phyloP scores from a whole-genome alignment of 1,284 basidiomycete species.

The Coniophora puteana region DNA sequence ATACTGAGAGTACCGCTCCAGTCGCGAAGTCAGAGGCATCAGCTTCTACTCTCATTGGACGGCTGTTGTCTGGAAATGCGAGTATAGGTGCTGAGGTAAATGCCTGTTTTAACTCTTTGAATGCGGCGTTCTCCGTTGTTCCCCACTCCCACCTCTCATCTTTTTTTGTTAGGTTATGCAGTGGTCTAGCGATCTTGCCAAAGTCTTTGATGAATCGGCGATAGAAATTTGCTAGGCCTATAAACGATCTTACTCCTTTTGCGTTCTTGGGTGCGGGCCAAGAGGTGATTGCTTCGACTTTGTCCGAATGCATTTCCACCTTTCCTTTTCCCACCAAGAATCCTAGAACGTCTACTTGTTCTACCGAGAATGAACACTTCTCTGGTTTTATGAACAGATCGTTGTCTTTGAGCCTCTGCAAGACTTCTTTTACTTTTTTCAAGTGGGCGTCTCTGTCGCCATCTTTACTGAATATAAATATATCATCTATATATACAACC shows the following conservation, averaged over 20 bases:
- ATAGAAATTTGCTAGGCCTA: slow-evolving; percentile 42
- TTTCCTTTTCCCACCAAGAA: slow-evolving; percentile 26
- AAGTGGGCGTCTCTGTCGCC: slow-evolving; percentile 3
- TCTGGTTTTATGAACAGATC: slow-evolving; percentile 30
- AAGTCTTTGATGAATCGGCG: slow-evolving; percentile 38
- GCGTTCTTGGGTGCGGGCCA: slow-evolving; percentile 34
- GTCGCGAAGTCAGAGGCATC: slow-evolving; percentile 27
- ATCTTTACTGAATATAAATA: slow-evolving; percentile 7
- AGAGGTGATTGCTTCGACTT: slow-evolving; percentile 29
- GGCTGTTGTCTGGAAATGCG: slow-evolving; percentile 12
- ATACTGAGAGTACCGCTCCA: slow-evolving; percentile 12
- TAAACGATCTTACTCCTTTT: slow-evolving; percentile 30
- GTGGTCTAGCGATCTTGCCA: slow-evolving; percentile 26
- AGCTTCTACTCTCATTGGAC: slow-evolving; percentile 23
- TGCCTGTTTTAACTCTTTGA: slow-evolving; percentile 23
- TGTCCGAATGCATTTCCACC: slow-evolving; percentile 33
- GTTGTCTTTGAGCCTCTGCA: slow-evolving; percentile 26
- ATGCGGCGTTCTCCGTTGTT: slow-evolving; percentile 15
- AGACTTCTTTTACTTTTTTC: slow-evolving; percentile 23
- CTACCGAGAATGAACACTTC: slow-evolving; percentile 35
- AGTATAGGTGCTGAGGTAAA: slow-evolving; percentile 20
- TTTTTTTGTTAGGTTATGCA: slow-evolving; percentile 26
- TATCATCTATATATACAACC: slow-evolving; percentile 23
- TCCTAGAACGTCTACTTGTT: slow-evolving; percentile 35
- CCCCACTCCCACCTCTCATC: slow-evolving; percentile 11